Evolutionary conservation across 2,329 filamentous ascomycete genomes (phyloP).

Genomic region (Sporothrix variecibatus): DNA sequence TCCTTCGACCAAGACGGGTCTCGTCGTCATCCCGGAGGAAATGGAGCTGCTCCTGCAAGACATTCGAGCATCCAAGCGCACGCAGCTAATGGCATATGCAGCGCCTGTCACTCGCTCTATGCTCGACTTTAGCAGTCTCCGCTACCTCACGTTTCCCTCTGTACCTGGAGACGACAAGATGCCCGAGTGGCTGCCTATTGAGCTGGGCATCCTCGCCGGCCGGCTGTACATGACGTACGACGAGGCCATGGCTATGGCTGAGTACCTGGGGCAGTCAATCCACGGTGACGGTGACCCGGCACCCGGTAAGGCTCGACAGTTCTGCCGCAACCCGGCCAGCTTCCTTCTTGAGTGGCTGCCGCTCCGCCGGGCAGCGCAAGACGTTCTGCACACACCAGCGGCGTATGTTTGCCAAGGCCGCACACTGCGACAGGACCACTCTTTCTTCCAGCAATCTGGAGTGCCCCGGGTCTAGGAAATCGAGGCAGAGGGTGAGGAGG

Average conservation of each 20-base stretch:
- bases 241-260: constrained; percentile 45
- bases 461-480: not conserved
- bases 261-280: constrained; percentile 38
- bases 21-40: constrained; percentile 66
- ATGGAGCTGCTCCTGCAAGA: constrained; percentile 55
- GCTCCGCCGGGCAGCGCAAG: constrained; percentile 55
- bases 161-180: constrained; percentile 44
- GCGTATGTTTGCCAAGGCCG: constrained; percentile 58
- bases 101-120: constrained; percentile 62
- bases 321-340: constrained; percentile 41
- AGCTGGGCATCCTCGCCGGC: constrained; percentile 63
- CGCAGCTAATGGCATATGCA: constrained; percentile 53
- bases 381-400: constrained; percentile 61
- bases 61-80: constrained; percentile 36
- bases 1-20: constrained; percentile 45
- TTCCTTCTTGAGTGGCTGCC: constrained; percentile 62
- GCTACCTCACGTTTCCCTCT: constrained; percentile 54
- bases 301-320: not conserved
- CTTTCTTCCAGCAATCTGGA: constrained; percentile 49
- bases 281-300: not conserved
- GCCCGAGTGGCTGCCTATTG: constrained; percentile 56
- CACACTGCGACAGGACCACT: constrained; percentile 47
- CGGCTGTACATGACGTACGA: constrained; percentile 59
- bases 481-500: not conserved
- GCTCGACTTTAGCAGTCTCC: constrained; percentile 58